These are phyloP conservation scores for Coniferiporia sulphurascens DNA, from an alignment of 1,284 basidiomycete species.

Conservation along the genomic window DNA sequence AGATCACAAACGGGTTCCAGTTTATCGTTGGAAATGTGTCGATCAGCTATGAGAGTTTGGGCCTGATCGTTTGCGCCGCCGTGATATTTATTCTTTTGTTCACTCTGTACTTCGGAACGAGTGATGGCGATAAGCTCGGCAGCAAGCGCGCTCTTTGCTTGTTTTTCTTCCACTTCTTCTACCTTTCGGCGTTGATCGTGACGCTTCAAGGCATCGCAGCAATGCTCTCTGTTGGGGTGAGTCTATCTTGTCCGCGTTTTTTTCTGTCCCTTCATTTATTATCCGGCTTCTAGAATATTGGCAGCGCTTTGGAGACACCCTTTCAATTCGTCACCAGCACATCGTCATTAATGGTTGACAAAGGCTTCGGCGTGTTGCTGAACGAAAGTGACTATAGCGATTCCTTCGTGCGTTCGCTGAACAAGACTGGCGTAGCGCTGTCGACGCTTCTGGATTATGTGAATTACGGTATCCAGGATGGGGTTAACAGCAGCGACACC, in stretches of 20 bases:
- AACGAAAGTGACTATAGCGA: constrained; percentile 1
- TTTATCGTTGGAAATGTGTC: constrained; percentile 19
- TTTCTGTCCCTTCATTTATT: background rate
- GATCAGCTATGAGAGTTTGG: constrained; percentile 7
- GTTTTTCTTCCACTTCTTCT: constrained; percentile 18
- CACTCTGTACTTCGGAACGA: constrained; percentile 17
- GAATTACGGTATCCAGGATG: constrained; percentile 4
- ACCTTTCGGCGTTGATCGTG: constrained; percentile 16
- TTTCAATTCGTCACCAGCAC: constrained; percentile 9
- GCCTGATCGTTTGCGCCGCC: constrained; percentile 16
- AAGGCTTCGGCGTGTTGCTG: constrained; percentile 1
- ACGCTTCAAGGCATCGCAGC: constrained; percentile 16
- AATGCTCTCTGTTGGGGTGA: constrained; percentile 12
- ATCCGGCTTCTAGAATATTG: constrained; percentile 7
- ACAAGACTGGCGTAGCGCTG: constrained; percentile 12
- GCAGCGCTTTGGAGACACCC: constrained; percentile 5
- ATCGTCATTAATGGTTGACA: background rate
- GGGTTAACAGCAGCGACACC: background rate
- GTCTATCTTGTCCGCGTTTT: background rate
- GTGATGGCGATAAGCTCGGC: constrained; percentile 11
- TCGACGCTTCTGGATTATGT: background rate
- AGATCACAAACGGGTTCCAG: constrained; percentile 19
- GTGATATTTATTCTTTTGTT: constrained; percentile 16
- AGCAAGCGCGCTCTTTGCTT: constrained; percentile 8
- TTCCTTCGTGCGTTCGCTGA: background rate